Evolutionary conservation across 148 eudicot species (phyloP).

Genomic region (Chenopodium formosanum): DNA sequence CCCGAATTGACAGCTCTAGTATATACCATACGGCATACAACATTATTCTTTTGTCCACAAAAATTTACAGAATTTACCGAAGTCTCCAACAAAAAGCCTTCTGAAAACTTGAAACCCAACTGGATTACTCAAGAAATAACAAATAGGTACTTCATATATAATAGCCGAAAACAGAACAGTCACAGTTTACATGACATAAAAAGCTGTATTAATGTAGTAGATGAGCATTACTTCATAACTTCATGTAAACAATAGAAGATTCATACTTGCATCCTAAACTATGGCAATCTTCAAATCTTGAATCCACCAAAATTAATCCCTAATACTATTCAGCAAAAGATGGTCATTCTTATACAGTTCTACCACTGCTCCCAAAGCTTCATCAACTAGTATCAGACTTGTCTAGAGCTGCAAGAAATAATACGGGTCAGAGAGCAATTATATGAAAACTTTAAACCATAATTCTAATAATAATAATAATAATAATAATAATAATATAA

Average conservation of each 20-base stretch:
- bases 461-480: too few relatives aligned
- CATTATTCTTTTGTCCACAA: background rate
- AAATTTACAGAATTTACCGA: background rate
- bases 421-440: background rate
- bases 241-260: background rate
- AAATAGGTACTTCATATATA: background rate
- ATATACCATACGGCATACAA: too few relatives aligned
- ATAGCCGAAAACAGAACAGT: background rate
- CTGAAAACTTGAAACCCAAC: background rate
- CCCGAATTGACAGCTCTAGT: too few relatives aligned
- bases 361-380: conserved; percentile 5
- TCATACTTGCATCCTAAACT: background rate
- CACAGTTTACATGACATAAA: background rate
- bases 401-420: conserved; percentile 47
- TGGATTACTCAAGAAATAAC: too few relatives aligned
- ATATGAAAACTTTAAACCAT: background rate
- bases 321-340: background rate
- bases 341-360: background rate
- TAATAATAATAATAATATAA: too few relatives aligned
- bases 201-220: background rate
- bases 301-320: background rate
- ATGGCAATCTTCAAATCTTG: background rate
- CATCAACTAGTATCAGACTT: conserved; percentile 58
- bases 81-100: background rate
- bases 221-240: background rate